These are phyloP conservation scores for Allium fistulosum DNA, from an alignment of 106 monocot genomes.

Conservation along the genomic window DNA sequence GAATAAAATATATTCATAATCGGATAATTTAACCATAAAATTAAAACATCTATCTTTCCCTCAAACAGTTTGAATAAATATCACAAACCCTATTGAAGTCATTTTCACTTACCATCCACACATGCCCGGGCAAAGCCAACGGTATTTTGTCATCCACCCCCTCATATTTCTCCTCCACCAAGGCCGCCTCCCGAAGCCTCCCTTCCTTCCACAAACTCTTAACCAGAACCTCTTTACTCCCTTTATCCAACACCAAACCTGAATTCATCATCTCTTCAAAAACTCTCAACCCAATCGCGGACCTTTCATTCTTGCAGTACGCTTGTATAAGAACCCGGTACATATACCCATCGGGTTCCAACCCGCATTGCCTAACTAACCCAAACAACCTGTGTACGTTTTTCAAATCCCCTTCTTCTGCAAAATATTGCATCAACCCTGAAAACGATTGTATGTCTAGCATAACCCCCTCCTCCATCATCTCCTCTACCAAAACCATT, in stretches of 20 bases:
- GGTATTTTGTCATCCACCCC: constrained; percentile 39
- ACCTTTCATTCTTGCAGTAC: constrained; percentile 54
- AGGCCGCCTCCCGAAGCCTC: constrained; percentile 69
- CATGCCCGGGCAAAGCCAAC: constrained; percentile 49
- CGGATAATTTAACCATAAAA: too few species aligned
- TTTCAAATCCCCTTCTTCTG: constrained; percentile 53
- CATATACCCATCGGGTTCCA: constrained; percentile 60
- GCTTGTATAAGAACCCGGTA: constrained; percentile 50
- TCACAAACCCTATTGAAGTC: constrained; percentile 47
- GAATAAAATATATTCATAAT: too few species aligned
- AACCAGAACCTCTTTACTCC: constrained; percentile 54
- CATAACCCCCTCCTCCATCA: constrained; percentile 31
- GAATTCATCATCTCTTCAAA: constrained; percentile 74
- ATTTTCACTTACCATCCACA: constrained; percentile 65
- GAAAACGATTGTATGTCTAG: constrained; percentile 73
- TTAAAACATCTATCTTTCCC: background rate
- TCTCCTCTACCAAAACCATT: constrained; percentile 59
- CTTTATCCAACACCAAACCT: constrained; percentile 26
- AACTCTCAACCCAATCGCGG: constrained; percentile 60
- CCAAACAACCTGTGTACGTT: constrained; percentile 59
- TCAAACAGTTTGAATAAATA: constrained; percentile 55
- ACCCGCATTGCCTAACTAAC: constrained; percentile 49
- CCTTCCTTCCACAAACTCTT: constrained; percentile 93
- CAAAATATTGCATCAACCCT: constrained; percentile 73
- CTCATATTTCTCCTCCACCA: constrained; percentile 73